phyloP scores from a whole-genome alignment of 768 basidiomycete genomes.

The Lentinula raphanica region DNA sequence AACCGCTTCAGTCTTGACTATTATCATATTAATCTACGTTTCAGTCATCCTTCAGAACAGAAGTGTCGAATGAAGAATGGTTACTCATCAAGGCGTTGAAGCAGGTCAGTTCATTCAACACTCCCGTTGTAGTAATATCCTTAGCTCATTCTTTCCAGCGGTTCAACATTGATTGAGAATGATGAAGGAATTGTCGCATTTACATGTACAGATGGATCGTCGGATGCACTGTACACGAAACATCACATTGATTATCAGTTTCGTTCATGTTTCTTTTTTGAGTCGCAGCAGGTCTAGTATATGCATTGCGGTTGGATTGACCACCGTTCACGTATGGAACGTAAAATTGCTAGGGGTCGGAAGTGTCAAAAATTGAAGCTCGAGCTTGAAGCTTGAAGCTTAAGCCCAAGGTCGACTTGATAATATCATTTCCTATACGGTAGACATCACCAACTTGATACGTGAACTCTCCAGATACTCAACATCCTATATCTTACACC shows the following conservation, averaged over 20 bases:
- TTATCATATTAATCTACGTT: slow-evolving; percentile 1
- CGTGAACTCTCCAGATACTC: too few relatives aligned
- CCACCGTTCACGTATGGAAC: too few relatives aligned
- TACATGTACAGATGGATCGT: neutral
- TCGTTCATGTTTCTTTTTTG: too few relatives aligned
- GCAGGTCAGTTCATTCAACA: slow-evolving; percentile 41
- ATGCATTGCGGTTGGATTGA: too few relatives aligned
- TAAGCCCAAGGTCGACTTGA: too few relatives aligned
- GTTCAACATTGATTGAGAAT: slow-evolving; percentile 21
- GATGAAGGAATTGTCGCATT: neutral
- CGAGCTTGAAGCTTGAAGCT: too few relatives aligned
- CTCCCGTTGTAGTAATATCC: slow-evolving; percentile 20
- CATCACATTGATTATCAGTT: too few relatives aligned
- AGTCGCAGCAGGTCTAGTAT: too few relatives aligned
- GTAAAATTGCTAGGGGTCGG: too few relatives aligned
- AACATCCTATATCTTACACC: slow-evolving; percentile 13
- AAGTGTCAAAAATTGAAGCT: too few relatives aligned
- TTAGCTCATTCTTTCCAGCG: slow-evolving; percentile 15
- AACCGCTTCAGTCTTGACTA: slow-evolving; percentile 1
- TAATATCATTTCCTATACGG: too few relatives aligned
- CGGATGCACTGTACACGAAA: neutral
- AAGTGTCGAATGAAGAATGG: slow-evolving; percentile 92
- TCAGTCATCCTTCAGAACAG: slow-evolving; percentile 80
- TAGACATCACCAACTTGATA: too few relatives aligned
- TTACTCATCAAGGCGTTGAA: slow-evolving; percentile 85